Conservation (phyloP, 2,329 filamentous ascomycete genomes). For the Exserohilum turcica region DNA sequence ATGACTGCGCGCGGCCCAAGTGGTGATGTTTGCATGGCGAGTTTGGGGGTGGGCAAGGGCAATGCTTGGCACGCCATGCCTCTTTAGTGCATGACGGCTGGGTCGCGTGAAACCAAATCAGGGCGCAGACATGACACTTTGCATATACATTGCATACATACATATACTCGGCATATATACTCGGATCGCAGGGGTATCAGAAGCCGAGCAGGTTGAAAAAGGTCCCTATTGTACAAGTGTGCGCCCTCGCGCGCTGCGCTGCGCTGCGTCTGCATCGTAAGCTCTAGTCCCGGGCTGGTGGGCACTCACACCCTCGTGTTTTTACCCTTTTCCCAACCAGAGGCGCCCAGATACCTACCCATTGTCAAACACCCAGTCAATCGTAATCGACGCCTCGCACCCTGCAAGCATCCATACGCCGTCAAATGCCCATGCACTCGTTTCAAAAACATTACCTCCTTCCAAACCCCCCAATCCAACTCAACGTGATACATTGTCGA, state of each 20-base stretch:
- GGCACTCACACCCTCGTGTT: neutral
- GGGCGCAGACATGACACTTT: neutral
- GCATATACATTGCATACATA: neutral
- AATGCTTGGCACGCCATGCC: neutral
- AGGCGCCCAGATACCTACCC: neutral
- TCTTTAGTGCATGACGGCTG: conserved; percentile 1
- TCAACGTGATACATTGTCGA: conserved; percentile 2
- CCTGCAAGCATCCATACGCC: conserved; percentile 8
- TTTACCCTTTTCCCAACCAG: neutral
- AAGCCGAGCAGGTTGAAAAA: neutral
- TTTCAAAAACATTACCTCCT: conserved; percentile 15
- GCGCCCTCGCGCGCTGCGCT: neutral
- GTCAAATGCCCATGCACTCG: conserved; percentile 19
- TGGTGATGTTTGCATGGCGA: conserved; percentile 19
- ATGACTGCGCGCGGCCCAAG: conserved; percentile 7
- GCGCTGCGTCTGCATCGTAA: conserved; percentile 2
- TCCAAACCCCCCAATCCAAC: conserved; percentile 11
- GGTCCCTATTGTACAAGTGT: conserved; percentile 15
- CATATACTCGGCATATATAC: neutral
- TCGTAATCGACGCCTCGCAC: neutral
- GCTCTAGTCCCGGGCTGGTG: neutral
- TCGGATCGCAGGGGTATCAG: neutral
- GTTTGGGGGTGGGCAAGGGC: conserved; percentile 2
- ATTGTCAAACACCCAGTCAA: neutral
- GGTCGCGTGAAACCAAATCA: conserved; percentile 6